Base-by-base conservation (phyloP, 208 protist species). In the Trypanosoma avium region DNA sequence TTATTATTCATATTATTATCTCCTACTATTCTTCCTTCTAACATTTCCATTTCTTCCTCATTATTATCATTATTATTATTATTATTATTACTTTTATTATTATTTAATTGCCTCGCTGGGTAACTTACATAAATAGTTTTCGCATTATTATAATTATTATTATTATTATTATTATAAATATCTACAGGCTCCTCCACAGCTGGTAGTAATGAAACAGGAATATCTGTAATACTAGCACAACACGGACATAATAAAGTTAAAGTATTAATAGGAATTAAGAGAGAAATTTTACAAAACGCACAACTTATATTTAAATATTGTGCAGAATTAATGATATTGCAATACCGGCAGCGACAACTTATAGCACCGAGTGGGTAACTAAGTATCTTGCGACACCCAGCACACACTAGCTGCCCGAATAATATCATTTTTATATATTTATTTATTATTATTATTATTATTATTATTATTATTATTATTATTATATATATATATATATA, bases 261-360 rank as follows among this genome's bases (percentile, higher is more conserved):
- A 12, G 88, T 91, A 73, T 92, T 94, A 66, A 88, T 75, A n/a
- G 88, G 85, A 3, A 77, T 67, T n/a, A 86, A 29, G 6, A 94
- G 61, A n/a, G 53, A 19, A 17, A 78, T 59, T 0, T 38, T 48
- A 49, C 88, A 94, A 45, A 48, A 45, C 3, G 35, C 58, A 63
- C 88, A 94, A 3, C 12, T 38, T 10, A 92, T 8, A 22, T 61
- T 30, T 17, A 94, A n/a, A 43, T 91, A 61, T 46, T 90, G 79
- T 0, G 83, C 69, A 8, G 85, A 46, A 46, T 91, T 94, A 4
- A 94, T 61, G 9, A 67, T 81, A 21, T 72, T 63, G 69, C 88
- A 94, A 61, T 84, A 65, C 6, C 81, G 81, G 56, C 88, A 94
- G 45, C 82, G 75, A 65, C 85, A 92, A 57, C 79, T 90, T 52